These are phyloP conservation scores for Triticum dicoccoides DNA, from an alignment of 176 grass and related monocot species.

Conservation along the genomic window DNA sequence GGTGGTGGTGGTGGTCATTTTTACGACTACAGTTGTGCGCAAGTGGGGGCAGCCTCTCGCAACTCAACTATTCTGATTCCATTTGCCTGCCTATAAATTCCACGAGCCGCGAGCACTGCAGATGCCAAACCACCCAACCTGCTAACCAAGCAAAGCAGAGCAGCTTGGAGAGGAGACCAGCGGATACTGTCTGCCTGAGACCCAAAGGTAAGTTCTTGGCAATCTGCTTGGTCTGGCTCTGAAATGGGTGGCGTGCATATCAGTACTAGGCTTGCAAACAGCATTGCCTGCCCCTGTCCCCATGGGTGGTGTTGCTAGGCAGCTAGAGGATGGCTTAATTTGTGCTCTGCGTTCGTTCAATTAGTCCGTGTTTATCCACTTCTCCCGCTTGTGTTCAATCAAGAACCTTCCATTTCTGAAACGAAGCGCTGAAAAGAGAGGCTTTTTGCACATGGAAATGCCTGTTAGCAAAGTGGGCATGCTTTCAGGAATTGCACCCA, in stretches of 20 bases:
- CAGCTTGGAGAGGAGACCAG: not conserved
- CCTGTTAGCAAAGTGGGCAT: not conserved
- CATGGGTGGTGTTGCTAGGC: not conserved
- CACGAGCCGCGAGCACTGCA: slow-evolving; percentile 25
- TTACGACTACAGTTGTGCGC: slow-evolving; percentile 22
- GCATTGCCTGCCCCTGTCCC: not conserved
- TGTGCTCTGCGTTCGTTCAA: not conserved
- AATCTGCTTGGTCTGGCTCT: slow-evolving; percentile 11
- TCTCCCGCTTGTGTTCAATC: not conserved
- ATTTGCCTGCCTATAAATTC: slow-evolving; percentile 47
- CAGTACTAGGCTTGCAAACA: not conserved
- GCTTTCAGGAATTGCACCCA: slow-evolving; percentile 16
- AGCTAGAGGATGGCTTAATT: not conserved
- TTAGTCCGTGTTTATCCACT: not conserved
- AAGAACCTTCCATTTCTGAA: slow-evolving; percentile 13
- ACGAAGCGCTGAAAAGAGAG: not conserved
- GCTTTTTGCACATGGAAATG: not conserved
- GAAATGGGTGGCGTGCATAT: not conserved
- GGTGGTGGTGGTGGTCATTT: not conserved
- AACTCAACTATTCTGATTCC: slow-evolving; percentile 39
- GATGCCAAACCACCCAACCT: slow-evolving; percentile 19
- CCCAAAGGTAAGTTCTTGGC: slow-evolving; percentile 28
- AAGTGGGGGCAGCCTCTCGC: not conserved
- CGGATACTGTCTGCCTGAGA: not conserved
- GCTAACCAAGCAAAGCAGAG: not conserved